Evolutionary conservation across 495 filamentous ascomycete species (phyloP).

Genomic region (Trypethelium eluteriae): DNA sequence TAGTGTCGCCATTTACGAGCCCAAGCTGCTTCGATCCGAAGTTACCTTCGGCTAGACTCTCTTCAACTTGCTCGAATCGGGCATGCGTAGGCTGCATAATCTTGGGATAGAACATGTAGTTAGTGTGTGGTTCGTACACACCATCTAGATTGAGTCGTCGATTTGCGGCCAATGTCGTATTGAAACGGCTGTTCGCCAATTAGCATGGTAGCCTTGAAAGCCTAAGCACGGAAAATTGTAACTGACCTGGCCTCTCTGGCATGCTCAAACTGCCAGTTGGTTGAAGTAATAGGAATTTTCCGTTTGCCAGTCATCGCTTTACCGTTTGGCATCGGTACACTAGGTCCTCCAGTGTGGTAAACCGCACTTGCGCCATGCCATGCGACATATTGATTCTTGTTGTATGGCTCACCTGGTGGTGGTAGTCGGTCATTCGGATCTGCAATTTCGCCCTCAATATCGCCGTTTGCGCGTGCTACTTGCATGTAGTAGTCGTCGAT

Average conservation of each 20-base stretch:
- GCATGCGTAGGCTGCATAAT: conserved; percentile 87
- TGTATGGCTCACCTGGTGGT: conserved; percentile 65
- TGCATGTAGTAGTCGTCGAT: conserved; percentile 83
- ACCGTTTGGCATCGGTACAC: conserved; percentile 65
- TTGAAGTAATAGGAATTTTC: conserved; percentile 78
- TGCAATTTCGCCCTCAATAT: conserved; percentile 81
- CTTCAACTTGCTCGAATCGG: conserved; percentile 55
- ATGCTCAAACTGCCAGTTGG: conserved; percentile 97
- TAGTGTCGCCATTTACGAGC: conserved; percentile 20
- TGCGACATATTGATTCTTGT: conserved; percentile 92
- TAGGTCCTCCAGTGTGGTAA: conserved; percentile 76
- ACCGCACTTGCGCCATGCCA: conserved; percentile 96
- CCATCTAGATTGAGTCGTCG: conserved; percentile 65
- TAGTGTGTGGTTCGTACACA: conserved; percentile 89
- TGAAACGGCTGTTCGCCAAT: conserved; percentile 60
- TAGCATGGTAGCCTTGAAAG: conserved; percentile 23
- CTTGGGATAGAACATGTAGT: conserved; percentile 74
- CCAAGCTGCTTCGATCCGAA: conserved; percentile 7
- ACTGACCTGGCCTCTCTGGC: conserved; percentile 78
- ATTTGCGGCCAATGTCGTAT: conserved; percentile 54
- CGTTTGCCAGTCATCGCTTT: conserved; percentile 72
- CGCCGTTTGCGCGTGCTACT: conserved; percentile 67
- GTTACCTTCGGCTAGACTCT: conserved; percentile 9
- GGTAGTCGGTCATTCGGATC: conserved; percentile 77
- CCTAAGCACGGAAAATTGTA: neutral